Conservation (phyloP, 768 basidiomycete species). For the Xerocomus potaroensis region DNA sequence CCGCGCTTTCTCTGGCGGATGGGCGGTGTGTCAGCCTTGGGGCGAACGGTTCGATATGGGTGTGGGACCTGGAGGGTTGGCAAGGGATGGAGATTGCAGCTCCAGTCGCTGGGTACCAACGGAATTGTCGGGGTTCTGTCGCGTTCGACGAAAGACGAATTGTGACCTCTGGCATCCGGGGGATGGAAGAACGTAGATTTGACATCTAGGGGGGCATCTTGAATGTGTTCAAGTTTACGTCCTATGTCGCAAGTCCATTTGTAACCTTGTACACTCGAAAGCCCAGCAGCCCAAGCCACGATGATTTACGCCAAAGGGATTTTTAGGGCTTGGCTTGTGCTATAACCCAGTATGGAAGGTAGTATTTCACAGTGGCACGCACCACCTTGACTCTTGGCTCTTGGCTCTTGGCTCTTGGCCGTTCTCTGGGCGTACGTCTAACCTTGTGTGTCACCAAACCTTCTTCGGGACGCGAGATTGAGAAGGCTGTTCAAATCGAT, state of each 20-base stretch:
- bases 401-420: constrained; percentile 18
- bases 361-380: constrained; percentile 5
- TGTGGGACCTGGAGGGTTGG: constrained; percentile 76
- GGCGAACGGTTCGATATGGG: constrained; percentile 71
- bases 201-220: constrained; percentile 26
- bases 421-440: background rate
- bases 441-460: background rate
- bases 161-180: constrained; percentile 39
- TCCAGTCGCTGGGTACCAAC: constrained; percentile 33
- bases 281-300: too few species aligned
- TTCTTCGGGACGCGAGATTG: background rate
- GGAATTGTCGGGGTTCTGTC: constrained; percentile 39
- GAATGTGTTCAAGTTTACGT: background rate
- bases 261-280: too few species aligned
- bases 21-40: constrained; percentile 79
- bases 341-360: constrained; percentile 12
- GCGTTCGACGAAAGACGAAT: constrained; percentile 75
- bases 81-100: constrained; percentile 34
- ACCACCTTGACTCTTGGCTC: background rate
- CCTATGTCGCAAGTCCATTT: too few species aligned
- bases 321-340: too few species aligned
- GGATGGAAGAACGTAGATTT: constrained; percentile 33
- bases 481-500: background rate
- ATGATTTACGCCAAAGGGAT: too few species aligned
- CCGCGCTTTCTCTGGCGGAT: constrained; percentile 69